phyloP scores from a whole-genome alignment of 441 rosid genomes.

The Lepidium campestre region DNA sequence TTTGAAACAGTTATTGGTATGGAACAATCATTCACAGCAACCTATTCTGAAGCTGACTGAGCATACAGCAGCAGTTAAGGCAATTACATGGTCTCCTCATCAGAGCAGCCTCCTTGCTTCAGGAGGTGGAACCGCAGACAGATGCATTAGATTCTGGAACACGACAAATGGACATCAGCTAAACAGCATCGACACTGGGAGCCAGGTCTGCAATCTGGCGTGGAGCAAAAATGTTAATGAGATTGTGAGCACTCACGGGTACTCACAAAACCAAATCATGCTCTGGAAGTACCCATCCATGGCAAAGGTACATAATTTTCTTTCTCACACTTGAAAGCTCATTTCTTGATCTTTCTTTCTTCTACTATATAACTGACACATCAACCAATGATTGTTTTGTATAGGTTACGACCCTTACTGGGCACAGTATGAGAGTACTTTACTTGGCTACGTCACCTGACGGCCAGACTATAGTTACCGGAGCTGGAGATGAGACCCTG shows the following conservation, averaged over 20 bases:
- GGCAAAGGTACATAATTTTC: constrained; percentile 52
- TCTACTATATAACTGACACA: background rate
- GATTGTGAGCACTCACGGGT: constrained; percentile 94
- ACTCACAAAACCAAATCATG: constrained; percentile 97
- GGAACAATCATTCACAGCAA: constrained; percentile 94
- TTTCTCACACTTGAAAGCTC: background rate
- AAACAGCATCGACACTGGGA: constrained; percentile 87
- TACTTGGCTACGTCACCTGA: constrained; percentile 92
- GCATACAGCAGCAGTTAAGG: constrained; percentile 97
- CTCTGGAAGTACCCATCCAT: constrained; percentile 95
- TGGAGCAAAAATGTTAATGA: constrained; percentile 99
- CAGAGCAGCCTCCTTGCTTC: constrained; percentile 92
- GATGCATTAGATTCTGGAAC: constrained; percentile 97
- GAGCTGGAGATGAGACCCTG: constrained; percentile 97
- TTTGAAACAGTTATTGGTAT: constrained; percentile 66
- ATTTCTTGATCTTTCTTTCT: background rate
- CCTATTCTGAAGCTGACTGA: constrained; percentile 74
- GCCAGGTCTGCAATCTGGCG: constrained; percentile 97
- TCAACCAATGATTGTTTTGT: background rate
- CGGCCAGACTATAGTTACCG: constrained; percentile 98
- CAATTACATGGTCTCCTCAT: constrained; percentile 98
- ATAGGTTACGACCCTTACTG: constrained; percentile 84
- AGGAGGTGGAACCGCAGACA: constrained; percentile 97
- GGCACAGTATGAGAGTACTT: constrained; percentile 88
- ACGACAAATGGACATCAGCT: constrained; percentile 83